Percentiles rank a stretch among this genome's conserved stretches.
These are phyloP conservation scores for Acanthamoeba healyi DNA, from an alignment of 208 protist species.

Conservation along the genomic window DNA sequence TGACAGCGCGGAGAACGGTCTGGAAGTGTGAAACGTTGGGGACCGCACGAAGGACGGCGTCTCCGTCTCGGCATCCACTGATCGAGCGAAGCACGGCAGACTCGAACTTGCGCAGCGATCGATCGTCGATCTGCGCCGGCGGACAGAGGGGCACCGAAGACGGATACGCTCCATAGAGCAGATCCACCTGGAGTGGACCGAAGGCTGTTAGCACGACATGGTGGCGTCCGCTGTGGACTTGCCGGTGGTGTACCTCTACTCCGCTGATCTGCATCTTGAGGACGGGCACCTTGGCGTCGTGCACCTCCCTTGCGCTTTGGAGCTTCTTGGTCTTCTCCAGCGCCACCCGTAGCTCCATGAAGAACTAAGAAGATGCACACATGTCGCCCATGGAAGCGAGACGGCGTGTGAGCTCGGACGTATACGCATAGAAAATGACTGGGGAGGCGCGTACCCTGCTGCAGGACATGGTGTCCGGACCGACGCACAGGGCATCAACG, in stretches of 20 bases:
- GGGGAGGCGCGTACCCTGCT: not conserved
- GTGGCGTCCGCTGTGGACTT: too few species aligned
- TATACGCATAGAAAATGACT: not conserved
- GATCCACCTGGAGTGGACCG: not conserved
- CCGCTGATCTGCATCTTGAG: conserved; percentile 18
- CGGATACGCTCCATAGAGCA: conserved; percentile 53
- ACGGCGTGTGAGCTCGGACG: not conserved
- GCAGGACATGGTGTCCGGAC: conserved; percentile 42
- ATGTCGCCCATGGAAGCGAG: not conserved
- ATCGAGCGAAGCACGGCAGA: not conserved
- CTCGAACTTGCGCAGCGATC: conserved; percentile 34
- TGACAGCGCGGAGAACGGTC: conserved; percentile 46
- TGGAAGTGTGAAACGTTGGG: conserved; percentile 48
- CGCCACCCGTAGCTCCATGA: conserved; percentile 28
- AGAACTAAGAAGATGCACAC: conserved; percentile 12
- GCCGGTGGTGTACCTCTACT: not conserved
- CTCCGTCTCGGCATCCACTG: conserved; percentile 45
- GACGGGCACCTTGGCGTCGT: conserved; percentile 67
- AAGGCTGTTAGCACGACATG: too few species aligned
- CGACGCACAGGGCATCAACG: conserved; percentile 61
- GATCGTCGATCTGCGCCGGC: conserved; percentile 19
- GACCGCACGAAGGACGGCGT: not conserved
- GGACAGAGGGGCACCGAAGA: conserved; percentile 12
- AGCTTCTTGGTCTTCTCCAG: conserved; percentile 57
- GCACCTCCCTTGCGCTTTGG: not conserved